phyloP scores from a whole-genome alignment of 176 grass and related monocot species.

The Carex littledalei region DNA sequence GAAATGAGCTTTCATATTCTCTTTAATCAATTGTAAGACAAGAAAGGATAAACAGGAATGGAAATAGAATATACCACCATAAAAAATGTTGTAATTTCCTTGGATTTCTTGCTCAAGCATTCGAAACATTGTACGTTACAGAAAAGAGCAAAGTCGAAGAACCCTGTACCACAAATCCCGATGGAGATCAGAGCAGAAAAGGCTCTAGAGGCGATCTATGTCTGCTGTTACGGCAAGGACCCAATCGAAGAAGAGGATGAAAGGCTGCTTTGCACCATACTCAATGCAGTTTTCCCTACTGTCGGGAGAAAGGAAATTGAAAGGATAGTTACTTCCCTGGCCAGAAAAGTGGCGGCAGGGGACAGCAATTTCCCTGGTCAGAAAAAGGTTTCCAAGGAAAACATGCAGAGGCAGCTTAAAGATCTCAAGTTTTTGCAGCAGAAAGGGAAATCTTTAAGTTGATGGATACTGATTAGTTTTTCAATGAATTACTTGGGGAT shows the following conservation, averaged over 20 bases:
- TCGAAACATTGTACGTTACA: conserved; percentile 14
- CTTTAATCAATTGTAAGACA: not conserved
- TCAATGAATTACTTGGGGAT: not conserved
- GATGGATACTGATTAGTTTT: conserved; percentile 9
- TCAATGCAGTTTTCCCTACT: conserved; percentile 69
- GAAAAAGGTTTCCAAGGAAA: conserved; percentile 59
- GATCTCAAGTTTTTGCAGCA: conserved; percentile 75
- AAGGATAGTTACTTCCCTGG: conserved; percentile 53
- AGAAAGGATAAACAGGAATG: not conserved
- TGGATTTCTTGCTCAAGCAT: not conserved
- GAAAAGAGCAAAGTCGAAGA: conserved; percentile 78
- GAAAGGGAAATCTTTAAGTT: conserved; percentile 39
- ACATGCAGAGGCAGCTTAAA: conserved; percentile 64
- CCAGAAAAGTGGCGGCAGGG: conserved; percentile 45
- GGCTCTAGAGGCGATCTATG: conserved; percentile 78
- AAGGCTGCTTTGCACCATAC: conserved; percentile 47
- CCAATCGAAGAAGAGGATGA: conserved; percentile 63
- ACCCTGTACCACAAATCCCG: conserved; percentile 41
- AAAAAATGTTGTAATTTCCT: not conserved
- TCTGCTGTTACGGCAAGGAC: conserved; percentile 91
- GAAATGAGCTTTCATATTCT: not conserved
- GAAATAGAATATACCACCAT: not conserved
- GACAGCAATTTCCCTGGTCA: conserved; percentile 44
- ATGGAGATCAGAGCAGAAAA: conserved; percentile 73
- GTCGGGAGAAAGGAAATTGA: conserved; percentile 53